Percentiles rank a stretch among this genome's conserved stretches.
These are phyloP conservation scores for Globisporangium irregulare DNA, from an alignment of 352 stramenopile genomes.

Conservation along the genomic window DNA sequence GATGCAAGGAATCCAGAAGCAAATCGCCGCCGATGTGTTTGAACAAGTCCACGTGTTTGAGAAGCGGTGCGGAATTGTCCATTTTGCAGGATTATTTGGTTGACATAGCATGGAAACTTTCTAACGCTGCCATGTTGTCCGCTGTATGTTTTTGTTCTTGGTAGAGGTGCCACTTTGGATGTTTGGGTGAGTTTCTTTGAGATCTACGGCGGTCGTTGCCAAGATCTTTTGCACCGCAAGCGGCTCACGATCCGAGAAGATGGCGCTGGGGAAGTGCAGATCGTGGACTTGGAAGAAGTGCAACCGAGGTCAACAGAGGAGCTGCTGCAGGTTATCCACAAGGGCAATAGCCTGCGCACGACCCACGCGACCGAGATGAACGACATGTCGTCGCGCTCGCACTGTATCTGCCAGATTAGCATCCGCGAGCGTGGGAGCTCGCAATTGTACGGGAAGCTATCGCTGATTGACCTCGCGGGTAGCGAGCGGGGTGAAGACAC, in stretches of 20 bases:
- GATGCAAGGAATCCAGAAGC: constrained; percentile 89
- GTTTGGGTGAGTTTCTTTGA: constrained; percentile 96
- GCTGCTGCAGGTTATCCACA: constrained; percentile 92
- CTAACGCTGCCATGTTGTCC: neutral
- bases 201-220: constrained; percentile 96
- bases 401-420: constrained; percentile 95
- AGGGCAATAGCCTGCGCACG: constrained; percentile 90
- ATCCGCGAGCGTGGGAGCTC: constrained; percentile 57
- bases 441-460: constrained; percentile 85
- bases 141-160: neutral
- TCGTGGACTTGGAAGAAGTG: constrained; percentile 94
- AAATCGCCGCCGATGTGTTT: constrained; percentile 77
- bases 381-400: constrained; percentile 92
- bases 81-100: neutral
- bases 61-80: constrained; percentile 18
- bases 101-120: neutral
- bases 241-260: constrained; percentile 93
- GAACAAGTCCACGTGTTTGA: constrained; percentile 64
- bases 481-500: constrained; percentile 96
- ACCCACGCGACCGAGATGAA: constrained; percentile 97
- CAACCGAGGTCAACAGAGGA: constrained; percentile 85
- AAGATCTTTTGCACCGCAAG: constrained; percentile 92
- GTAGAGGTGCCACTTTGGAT: constrained; percentile 59
- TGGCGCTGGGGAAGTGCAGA: constrained; percentile 91
- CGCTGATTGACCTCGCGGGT: constrained; percentile 96